phyloP scores from a whole-genome alignment of 78 protist species.

The Thecamonas trahens region DNA sequence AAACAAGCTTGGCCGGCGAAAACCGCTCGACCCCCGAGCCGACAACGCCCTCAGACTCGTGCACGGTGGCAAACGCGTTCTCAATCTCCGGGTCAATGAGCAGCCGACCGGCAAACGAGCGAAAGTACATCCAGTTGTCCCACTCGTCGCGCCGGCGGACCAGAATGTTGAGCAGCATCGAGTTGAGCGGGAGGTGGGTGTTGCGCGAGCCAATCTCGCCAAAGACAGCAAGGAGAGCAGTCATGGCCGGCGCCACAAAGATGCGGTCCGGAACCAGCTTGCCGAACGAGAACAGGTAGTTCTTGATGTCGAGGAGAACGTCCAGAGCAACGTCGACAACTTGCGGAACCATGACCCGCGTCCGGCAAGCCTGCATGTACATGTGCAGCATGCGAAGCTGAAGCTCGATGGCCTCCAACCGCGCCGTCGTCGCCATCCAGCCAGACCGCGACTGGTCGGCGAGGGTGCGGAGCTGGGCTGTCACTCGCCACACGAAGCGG shows the following conservation, averaged over 20 bases:
- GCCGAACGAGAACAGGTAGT: background rate
- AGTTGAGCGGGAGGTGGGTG: slow-evolving; percentile 38
- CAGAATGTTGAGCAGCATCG: slow-evolving; percentile 22
- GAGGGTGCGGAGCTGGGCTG: too few species aligned
- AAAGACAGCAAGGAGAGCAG: slow-evolving; percentile 25
- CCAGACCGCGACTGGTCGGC: too few species aligned
- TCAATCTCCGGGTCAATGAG: too few species aligned
- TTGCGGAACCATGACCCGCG: slow-evolving; percentile 31
- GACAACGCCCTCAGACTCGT: too few species aligned
- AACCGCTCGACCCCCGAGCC: too few species aligned
- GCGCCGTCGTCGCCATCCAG: too few species aligned
- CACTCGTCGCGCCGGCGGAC: slow-evolving; percentile 37
- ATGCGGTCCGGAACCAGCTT: background rate
- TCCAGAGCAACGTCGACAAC: slow-evolving; percentile 49
- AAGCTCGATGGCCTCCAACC: slow-evolving; percentile 24
- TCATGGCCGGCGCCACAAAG: background rate
- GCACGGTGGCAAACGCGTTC: too few species aligned
- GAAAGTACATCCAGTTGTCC: too few species aligned
- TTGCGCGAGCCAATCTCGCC: slow-evolving; percentile 36
- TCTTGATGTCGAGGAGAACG: slow-evolving; percentile 22
- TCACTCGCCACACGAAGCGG: too few species aligned
- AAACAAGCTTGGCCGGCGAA: too few species aligned
- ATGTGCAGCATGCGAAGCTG: slow-evolving; percentile 26
- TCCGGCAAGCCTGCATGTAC: slow-evolving; percentile 38
- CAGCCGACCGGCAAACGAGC: too few species aligned